These are phyloP conservation scores for Aspergillus arachidicola DNA, from an alignment of 2,329 filamentous ascomycete genomes.

Conservation along the genomic window DNA sequence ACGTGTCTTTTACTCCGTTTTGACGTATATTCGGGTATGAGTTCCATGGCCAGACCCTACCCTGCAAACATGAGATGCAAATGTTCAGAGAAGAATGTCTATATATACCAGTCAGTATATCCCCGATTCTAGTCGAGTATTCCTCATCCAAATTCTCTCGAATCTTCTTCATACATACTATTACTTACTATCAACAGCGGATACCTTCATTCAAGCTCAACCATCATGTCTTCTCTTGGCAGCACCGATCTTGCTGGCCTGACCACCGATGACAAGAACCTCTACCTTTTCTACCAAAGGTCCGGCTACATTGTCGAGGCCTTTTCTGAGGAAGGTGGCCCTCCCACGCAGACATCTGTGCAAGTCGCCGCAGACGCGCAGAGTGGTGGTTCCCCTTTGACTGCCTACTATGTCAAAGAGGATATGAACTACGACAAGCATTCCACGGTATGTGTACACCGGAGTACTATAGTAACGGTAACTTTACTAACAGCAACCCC, in stretches of 20 bases:
- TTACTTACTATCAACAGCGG: no score
- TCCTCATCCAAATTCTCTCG: neutral
- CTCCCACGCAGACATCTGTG: neutral
- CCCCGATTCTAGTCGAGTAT: neutral
- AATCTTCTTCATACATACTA: neutral
- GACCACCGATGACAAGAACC: neutral
- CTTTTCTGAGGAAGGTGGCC: neutral
- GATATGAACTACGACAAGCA: neutral
- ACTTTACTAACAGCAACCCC: neutral
- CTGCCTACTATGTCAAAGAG: conserved; percentile 1
- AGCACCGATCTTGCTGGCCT: conserved; percentile 4
- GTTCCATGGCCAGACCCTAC: neutral
- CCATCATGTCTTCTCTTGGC: neutral
- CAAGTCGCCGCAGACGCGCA: neutral
- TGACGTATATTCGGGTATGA: neutral
- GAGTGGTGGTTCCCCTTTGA: neutral
- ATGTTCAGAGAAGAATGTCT: neutral
- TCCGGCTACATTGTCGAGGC: neutral
- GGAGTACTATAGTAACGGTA: no score
- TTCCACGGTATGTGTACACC: neutral
- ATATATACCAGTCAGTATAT: neutral
- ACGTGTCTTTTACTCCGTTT: neutral
- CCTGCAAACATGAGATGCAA: neutral
- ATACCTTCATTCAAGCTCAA: neutral
- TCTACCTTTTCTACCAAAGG: conserved; percentile 1